Base-by-base conservation (phyloP, 2,329 filamentous ascomycete genomes). In the Orbilia javanica region DNA sequence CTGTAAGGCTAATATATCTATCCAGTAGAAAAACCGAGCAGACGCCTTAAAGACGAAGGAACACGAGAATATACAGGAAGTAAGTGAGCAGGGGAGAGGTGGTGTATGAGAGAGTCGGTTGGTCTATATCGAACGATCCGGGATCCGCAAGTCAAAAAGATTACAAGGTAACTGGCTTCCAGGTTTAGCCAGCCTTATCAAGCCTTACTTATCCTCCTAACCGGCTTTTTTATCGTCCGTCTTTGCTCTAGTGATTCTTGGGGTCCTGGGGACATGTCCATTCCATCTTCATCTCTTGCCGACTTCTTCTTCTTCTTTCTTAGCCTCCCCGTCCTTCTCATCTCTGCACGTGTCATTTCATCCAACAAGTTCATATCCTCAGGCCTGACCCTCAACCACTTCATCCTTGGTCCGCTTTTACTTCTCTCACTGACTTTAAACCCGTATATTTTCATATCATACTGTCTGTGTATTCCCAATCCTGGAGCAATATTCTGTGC, bases 371-470 rank as follows among this genome's bases (percentile, higher is more conserved):
- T 90, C 69, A 97, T 87, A 82, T 97, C 90, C 13, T 87, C 87
- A 0, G 96, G 96, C 83, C 94, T 92, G 84, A 92, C 90, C 81
- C 96, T 90, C 81, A 99, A 86, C 96, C 96, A 99, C 83, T 94
- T 94, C 96, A 99, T 99, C 79, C 96, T 89, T 11, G 96, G 96
- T 0, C 96, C 96, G 25, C 93, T 94, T 81, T 92, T 90, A 48
- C 96, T 93, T 73, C 94, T 88, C 84, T 98, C 96, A 18, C 93
- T 95, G 22, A 99, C 96, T 79, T 92, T 90, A 86, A 99, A 99
- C 29, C 96, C 96, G 85, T 98, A 99, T 83, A 99, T 98, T 81
- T 91, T 92, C 75, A 96, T 94, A 83, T 97, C 93, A 85, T 98
- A 98, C 82, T 97, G 93, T 84, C 90, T 93, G 75, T 90, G 90